A percentile compares a stretch with the other conserved stretches of the same genome.
Evolutionary conservation across 2,329 filamentous ascomycete genomes (phyloP).

Genomic region (Cercospora sesami): DNA sequence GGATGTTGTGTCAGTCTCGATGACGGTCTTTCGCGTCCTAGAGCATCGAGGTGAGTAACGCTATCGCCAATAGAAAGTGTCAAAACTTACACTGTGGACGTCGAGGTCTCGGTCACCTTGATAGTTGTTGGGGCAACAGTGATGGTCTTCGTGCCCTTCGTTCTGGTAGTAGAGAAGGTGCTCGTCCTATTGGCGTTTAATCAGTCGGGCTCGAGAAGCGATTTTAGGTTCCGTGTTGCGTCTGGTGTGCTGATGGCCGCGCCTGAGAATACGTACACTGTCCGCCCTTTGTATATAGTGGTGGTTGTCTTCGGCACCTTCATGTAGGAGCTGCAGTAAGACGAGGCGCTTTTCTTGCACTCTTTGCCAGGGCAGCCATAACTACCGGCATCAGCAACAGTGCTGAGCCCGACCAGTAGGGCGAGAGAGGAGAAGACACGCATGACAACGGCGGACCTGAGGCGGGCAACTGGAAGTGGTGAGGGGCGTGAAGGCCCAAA

Average conservation of each 20-base stretch:
- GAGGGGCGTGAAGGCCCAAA: background rate
- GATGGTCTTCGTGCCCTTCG: background rate
- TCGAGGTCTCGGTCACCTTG: background rate
- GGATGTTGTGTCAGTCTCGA: background rate
- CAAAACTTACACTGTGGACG: background rate
- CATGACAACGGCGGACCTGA: background rate
- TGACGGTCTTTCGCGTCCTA: background rate
- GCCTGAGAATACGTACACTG: background rate
- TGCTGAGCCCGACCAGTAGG: slow-evolving; percentile 2
- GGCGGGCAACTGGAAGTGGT: background rate
- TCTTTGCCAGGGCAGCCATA: slow-evolving; percentile 12
- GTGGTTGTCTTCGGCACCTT: slow-evolving; percentile 7
- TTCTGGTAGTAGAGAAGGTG: background rate
- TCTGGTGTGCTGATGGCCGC: background rate
- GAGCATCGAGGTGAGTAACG: background rate
- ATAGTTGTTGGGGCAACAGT: background rate
- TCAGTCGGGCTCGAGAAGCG: background rate
- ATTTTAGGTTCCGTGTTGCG: background rate
- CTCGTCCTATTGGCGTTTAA: background rate
- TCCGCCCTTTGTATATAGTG: background rate
- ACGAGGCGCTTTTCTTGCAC: background rate
- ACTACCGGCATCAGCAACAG: slow-evolving; percentile 1
- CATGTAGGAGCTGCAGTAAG: slow-evolving; percentile 14
- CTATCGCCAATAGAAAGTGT: background rate
- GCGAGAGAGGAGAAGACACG: background rate